Evolutionary conservation across 169 alveolate genomes (phyloP), one percentile per base, ranked within the genome.

Genomic region (Cryptosporidium meleagridis): DNA sequence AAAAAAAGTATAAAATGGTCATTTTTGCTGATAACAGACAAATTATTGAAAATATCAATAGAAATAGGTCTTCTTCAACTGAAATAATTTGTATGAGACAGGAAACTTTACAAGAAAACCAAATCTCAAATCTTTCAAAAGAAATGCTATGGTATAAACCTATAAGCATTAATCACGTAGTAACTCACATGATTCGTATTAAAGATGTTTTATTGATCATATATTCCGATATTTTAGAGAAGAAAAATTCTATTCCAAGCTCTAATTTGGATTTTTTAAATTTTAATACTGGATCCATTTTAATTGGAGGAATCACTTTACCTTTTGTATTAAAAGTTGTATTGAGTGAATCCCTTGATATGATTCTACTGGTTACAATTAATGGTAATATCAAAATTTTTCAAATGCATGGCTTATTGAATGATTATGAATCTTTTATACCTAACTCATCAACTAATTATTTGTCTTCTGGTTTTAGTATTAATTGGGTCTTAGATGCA

Each of bases 41-140:
- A 44, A 39, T 80, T 14, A 59, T 80, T 59, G 69, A 65, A n/a
- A 80, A 80, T 59, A 26, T 37, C 5, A 80, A 44, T 51, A 80
- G 67, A 62, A 51, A 33, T 23, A 80, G 89, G n/a, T 23, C 31
- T 29, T 29, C 52, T 21, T 53, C 68, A 5, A 73, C 69, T 31
- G 89, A 80, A 65, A 80, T 80, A 0, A 62, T 80, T n/a, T 80
- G 89, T 29, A 59, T 80, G 35, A 80, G 35, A 65, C 73, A 80
- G 39, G 75, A 59, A 23, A n/a, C 29, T 10, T 21, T n/a, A 29
- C 33, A 31, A 31, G 44, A 53, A 26, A 59, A 33, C 58, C 33
- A 39, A n/a, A 9, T 33, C 8, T 23, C 69, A 29, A 65, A 62
- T 51, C 18, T 21, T 26, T 37, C 69, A 61, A 80, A 80, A 26